Base-by-base conservation (phyloP, 108 stramenopile species). In the Nitzschia sp. region DNA sequence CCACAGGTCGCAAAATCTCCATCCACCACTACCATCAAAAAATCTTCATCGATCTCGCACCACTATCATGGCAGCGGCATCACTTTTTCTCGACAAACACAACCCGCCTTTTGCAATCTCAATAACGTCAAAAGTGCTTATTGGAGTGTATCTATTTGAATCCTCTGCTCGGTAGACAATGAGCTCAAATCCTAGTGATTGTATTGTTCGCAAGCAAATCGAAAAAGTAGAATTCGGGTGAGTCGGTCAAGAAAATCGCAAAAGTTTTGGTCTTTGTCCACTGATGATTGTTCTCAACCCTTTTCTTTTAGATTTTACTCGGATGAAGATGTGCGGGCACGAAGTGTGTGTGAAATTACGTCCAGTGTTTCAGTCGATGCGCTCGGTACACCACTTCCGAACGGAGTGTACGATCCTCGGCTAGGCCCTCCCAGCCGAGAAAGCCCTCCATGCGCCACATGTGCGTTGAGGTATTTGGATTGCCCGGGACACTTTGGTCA, bases 401-500 rank as follows among this genome's bases (percentile, higher is more conserved):
- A 82, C 46, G 99, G 99, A 36, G 81, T 98, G 42, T 98, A 98
- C 80, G 99, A 99, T 77, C 89, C 93, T 1, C 75, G 84, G 3
- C 61, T 99, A 59, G 99, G 99, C 15, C 97, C 98, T 0, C 82
- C 92, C 17, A 34, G 58, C 13, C 55, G 51, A 11, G 73, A 61
- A 24, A 59, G 56, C 47, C 73, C 74, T 4, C 70, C 83, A 31
- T 99, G 99, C 84, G 51, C 78, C 23, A 99, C 99, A 6, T 99
- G 99, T 79, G 90, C 88, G 1, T 78, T 87, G 32, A 59, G 79
- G 36, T 93, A 79, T 45, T 25, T 70, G 15, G 49, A 81, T 24
- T 99, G 99, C 64, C 96, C 98, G 2, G 99, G 99, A 11, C 99
- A 99, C 76, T 72, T 93, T 54, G 99, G 97, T 0, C 97, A 96